Evolutionary conservation across 176 grass and related monocot genomes (phyloP).

Genomic region (Sorghum bicolor): Sorghum_bicolor_NCBIv3 NC_012877.2:60983501-60984000

Average conservation of each 20-base stretch:
- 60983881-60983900: constrained; percentile 76
- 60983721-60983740: constrained; percentile 84
- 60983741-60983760: constrained; percentile 65
- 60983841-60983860: constrained; percentile 97
- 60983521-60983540: constrained; percentile 72
- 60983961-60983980: constrained; percentile 61
- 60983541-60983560: constrained; percentile 81
- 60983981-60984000: constrained; percentile 93
- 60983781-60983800: constrained; percentile 90
- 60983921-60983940: constrained; percentile 92
- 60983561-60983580: constrained; percentile 93
- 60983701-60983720: constrained; percentile 95
- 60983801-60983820: constrained; percentile 57
- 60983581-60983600: constrained; percentile 90
- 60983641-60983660: constrained; percentile 97
- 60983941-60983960: constrained; percentile 86
- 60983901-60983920: constrained; percentile 89
- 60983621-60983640: constrained; percentile 94
- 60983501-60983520: constrained; percentile 56
- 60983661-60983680: constrained; percentile 34
- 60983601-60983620: constrained; percentile 61
- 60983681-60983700: constrained; percentile 52
- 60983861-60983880: constrained; percentile 74
- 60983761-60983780: constrained; percentile 76
- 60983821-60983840: constrained; percentile 74